A percentile compares a stretch with the other conserved stretches of the same genome.
Evolutionary conservation across 2,329 filamentous ascomycete genomes (phyloP).

Genomic region (Epichloe amarillans): DNA sequence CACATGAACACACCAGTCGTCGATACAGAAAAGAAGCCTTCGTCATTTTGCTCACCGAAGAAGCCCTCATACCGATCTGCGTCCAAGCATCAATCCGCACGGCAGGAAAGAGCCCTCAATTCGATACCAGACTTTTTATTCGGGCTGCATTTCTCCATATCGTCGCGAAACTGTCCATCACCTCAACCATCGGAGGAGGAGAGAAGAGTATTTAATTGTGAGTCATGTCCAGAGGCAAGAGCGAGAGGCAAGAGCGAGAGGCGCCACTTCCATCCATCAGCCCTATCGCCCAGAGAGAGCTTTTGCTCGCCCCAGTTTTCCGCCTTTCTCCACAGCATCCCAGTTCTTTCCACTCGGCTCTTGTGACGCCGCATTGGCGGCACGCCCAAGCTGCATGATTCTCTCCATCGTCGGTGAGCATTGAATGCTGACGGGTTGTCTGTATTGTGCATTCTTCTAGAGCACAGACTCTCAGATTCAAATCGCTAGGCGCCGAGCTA

Average conservation of each 20-base stretch:
- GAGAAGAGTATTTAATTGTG: background rate
- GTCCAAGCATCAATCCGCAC: background rate
- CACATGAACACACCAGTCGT: background rate
- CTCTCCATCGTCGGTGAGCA: background rate
- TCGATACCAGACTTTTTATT: background rate
- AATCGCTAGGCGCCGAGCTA: background rate
- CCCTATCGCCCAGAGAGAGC: background rate
- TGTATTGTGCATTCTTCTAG: background rate
- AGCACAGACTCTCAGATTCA: background rate
- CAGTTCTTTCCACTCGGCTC: background rate
- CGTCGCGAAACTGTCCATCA: background rate
- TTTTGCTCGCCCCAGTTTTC: background rate
- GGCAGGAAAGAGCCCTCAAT: background rate
- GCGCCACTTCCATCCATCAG: background rate
- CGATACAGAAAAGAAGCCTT: background rate
- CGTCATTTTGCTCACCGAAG: background rate
- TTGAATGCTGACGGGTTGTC: background rate
- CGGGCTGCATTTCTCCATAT: background rate
- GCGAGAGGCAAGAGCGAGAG: background rate
- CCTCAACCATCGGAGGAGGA: background rate
- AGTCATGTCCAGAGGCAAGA: background rate
- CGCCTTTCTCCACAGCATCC: conserved; percentile 1
- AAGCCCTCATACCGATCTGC: background rate
- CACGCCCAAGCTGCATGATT: background rate
- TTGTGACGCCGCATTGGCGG: background rate